A percentile compares a stretch with the other conserved stretches of the same genome.
phyloP scores from a whole-genome alignment of 1,284 basidiomycete genomes.

The Macrocystidia cucumis region DNA sequence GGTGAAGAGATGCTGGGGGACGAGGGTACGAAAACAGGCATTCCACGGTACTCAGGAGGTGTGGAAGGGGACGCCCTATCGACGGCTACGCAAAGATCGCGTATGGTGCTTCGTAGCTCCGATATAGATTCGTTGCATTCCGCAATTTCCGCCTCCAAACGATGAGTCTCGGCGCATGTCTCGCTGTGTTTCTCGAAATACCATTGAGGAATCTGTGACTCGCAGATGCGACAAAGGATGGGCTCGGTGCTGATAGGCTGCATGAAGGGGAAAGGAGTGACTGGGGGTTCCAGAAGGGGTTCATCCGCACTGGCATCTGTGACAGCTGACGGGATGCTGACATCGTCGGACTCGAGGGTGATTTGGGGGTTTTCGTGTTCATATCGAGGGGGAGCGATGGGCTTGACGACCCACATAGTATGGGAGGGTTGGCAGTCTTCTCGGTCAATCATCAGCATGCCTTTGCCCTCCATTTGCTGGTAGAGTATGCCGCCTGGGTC shows the following conservation, averaged over 20 bases:
- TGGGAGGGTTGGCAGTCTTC: slow-evolving; percentile 84
- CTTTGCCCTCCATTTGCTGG: slow-evolving; percentile 94
- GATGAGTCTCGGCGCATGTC: slow-evolving; percentile 95
- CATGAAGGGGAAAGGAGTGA: slow-evolving; percentile 67
- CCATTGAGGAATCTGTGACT: slow-evolving; percentile 95
- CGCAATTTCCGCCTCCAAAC: slow-evolving; percentile 90
- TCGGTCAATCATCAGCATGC: slow-evolving; percentile 96
- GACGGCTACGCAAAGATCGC: slow-evolving; percentile 61
- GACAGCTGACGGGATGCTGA: slow-evolving; percentile 36
- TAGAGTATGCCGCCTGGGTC: slow-evolving; percentile 54
- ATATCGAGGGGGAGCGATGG: slow-evolving; percentile 64
- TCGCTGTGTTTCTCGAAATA: slow-evolving; percentile 99
- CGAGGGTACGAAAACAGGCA: slow-evolving; percentile 70
- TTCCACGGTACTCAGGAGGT: slow-evolving; percentile 81
- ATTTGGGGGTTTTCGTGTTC: slow-evolving; percentile 53
- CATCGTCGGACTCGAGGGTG: slow-evolving; percentile 47
- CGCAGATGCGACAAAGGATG: slow-evolving; percentile 98
- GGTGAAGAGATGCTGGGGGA: slow-evolving; percentile 64
- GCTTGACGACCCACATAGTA: slow-evolving; percentile 99
- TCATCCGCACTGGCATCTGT: slow-evolving; percentile 25
- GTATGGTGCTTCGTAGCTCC: slow-evolving; percentile 81
- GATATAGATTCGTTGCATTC: slow-evolving; percentile 91
- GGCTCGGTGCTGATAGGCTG: slow-evolving; percentile 76
- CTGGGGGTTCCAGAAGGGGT: no score
- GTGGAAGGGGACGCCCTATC: slow-evolving; percentile 53